Percentiles rank a stretch among this genome's conserved stretches.
Conservation (phyloP, 202 grass and related monocot species). For the Saccharum hybrid region DNA sequence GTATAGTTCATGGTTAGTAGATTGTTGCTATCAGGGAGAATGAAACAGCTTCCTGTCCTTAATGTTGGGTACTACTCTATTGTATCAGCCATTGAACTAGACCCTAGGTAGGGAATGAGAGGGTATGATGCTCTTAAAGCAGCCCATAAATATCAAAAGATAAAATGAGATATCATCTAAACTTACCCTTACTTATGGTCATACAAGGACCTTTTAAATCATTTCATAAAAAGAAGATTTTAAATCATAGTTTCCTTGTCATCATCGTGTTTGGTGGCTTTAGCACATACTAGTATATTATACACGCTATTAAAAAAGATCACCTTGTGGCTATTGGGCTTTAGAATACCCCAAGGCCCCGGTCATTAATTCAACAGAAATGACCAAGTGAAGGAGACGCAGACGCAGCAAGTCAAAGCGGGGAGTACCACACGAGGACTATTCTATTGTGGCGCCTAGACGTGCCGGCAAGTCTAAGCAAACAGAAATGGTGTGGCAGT, state of each 20-base stretch:
- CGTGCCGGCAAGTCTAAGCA: constrained; percentile 44
- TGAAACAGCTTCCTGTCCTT: neutral
- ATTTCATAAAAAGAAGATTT: neutral
- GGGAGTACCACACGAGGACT: constrained; percentile 35
- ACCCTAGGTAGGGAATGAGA: neutral
- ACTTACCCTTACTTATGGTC: no score
- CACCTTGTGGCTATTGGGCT: constrained; percentile 3
- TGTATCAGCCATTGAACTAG: constrained; percentile 24
- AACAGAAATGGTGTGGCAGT: constrained; percentile 29
- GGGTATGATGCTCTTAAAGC: constrained; percentile 25
- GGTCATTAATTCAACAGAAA: constrained; percentile 19
- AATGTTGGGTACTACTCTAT: neutral
- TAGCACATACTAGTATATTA: neutral
- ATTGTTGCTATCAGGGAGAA: neutral
- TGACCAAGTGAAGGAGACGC: constrained; percentile 10
- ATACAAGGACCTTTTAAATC: neutral
- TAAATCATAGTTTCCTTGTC: neutral
- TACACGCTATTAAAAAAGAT: constrained; percentile 13
- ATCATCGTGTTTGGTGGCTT: constrained; percentile 15
- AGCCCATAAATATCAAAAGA: neutral
- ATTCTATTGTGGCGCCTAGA: constrained; percentile 32
- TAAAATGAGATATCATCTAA: no score
- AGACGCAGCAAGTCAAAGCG: constrained; percentile 39
- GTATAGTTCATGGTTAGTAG: neutral
- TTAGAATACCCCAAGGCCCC: constrained; percentile 16